Conservation (phyloP, 2,329 filamentous ascomycete genomes). For the Cladorrhinum sp. region DNA sequence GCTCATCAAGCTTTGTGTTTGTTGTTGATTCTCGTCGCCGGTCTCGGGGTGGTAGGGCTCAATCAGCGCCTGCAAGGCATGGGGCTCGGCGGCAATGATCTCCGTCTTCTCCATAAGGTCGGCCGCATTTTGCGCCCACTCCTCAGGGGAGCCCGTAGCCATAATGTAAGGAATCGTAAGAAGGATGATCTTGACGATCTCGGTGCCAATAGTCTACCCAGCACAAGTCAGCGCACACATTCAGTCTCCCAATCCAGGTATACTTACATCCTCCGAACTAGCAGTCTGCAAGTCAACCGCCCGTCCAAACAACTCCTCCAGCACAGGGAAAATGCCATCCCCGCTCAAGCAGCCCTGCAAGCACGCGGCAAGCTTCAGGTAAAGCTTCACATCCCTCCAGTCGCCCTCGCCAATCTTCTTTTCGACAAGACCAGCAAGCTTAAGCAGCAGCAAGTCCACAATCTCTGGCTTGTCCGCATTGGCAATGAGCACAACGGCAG, state of each 20-base stretch:
- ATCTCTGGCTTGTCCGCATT: conserved; percentile 78
- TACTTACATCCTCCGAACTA: conserved; percentile 83
- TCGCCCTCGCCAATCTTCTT: conserved; percentile 66
- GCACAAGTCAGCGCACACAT: conserved; percentile 9
- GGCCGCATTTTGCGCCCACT: conserved; percentile 69
- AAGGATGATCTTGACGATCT: conserved; percentile 94
- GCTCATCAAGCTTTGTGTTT: conserved; percentile 68
- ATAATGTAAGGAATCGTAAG: conserved; percentile 90
- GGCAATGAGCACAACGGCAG: conserved; percentile 74
- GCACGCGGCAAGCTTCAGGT: conserved; percentile 85
- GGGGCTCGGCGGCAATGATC: conserved; percentile 85
- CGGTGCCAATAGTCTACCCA: conserved; percentile 64
- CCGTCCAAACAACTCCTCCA: conserved; percentile 86
- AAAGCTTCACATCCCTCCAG: conserved; percentile 89
- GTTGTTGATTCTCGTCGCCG: conserved; percentile 60
- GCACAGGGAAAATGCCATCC: conserved; percentile 77
- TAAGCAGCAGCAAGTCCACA: conserved; percentile 65
- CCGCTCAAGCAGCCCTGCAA: conserved; percentile 76
- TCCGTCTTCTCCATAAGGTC: conserved; percentile 90
- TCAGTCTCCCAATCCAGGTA: not conserved
- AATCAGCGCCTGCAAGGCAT: conserved; percentile 79
- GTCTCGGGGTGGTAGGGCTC: conserved; percentile 74
- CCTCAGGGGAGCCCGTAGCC: conserved; percentile 62
- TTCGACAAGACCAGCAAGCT: conserved; percentile 61
- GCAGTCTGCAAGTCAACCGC: conserved; percentile 93